Base-by-base conservation (phyloP, 495 filamentous ascomycete genomes). In the Friedmanniomyces endolithicus region DNA sequence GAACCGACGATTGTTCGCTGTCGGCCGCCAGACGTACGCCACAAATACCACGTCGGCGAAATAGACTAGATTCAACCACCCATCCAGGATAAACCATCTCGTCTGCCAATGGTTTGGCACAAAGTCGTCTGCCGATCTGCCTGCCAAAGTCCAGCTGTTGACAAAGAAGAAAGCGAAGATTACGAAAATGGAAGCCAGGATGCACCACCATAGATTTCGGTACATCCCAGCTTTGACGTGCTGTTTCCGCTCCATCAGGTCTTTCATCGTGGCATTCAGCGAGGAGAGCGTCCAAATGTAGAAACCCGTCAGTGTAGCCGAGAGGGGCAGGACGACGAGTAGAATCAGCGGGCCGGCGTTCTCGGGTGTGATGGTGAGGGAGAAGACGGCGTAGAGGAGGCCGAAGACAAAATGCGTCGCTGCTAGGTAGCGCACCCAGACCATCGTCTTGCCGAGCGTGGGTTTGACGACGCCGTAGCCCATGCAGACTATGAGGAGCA, bases 261-360 rank as follows among this genome's bases (percentile, higher is more conserved):
- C 90, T 71, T 96, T 97, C 77, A 95, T 92, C 0, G 92, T 99
- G 46, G 80, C 71, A 66, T 90, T 95, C 53, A 99, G 75, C 7
- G 89, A 90, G 73, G 94, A 97, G 63, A 99, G 77, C 16, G 92
- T 99, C 92, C 94, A 99, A 57, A 99, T 84, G 69, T 99, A 99
- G 71, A 99, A 99, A 14, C 86, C 89, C 4, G 92, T 99, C 60
- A 97, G 68, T 1, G 92, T 96, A 56, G 78, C 92, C 11, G 92
- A 88, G 29, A 99, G 76, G 0, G 92, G 92, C 9, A 99, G 77
- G 51, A 97, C 88, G 64, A 97, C 90, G 35, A 99, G 80, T 19
- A 99, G 81, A n/a, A 99, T 84, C 25, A 95, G 78, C 11, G 89
- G 88, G 1, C 92, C 90, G 17, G 84, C 85, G 57, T 72, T 76